Evolutionary conservation across 106 monocot genomes (phyloP).

Genomic region (Allium fistulosum): DNA sequence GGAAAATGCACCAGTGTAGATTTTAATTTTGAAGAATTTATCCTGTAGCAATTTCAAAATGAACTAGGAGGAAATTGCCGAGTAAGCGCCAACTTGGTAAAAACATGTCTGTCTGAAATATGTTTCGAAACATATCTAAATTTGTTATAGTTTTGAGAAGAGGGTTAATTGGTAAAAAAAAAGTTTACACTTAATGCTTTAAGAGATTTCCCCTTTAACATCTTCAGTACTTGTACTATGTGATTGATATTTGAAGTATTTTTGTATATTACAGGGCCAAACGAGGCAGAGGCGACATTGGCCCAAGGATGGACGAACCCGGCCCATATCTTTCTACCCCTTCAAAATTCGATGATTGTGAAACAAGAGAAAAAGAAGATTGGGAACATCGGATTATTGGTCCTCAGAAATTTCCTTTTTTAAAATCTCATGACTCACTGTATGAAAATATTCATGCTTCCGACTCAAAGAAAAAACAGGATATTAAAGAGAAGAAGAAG

Average conservation of each 20-base stretch:
- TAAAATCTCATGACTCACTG: conserved; percentile 10
- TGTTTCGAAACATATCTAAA: no score
- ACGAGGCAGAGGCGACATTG: conserved; percentile 80
- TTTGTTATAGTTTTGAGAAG: no score
- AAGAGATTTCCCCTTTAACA: neutral
- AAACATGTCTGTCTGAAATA: no score
- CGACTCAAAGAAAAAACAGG: conserved; percentile 13
- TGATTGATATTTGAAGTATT: neutral
- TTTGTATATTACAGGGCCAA: conserved; percentile 44
- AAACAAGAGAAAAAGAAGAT: conserved; percentile 28
- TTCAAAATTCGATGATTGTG: neutral
- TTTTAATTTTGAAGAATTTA: no score
- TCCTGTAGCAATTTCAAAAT: no score
- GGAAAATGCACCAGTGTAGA: no score
- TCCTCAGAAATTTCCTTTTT: conserved; percentile 55
- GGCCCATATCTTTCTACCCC: conserved; percentile 54
- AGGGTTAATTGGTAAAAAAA: no score
- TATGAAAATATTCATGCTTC: neutral
- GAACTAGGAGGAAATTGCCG: no score
- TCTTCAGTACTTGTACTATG: neutral
- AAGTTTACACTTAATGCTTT: neutral
- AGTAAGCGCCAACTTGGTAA: no score
- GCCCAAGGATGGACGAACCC: conserved; percentile 95
- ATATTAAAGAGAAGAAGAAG: conserved; percentile 15
- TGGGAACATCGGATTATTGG: conserved; percentile 39